Evolutionary conservation across 352 stramenopile species (phyloP).

Genomic region (Pythium brassicae): DNA sequence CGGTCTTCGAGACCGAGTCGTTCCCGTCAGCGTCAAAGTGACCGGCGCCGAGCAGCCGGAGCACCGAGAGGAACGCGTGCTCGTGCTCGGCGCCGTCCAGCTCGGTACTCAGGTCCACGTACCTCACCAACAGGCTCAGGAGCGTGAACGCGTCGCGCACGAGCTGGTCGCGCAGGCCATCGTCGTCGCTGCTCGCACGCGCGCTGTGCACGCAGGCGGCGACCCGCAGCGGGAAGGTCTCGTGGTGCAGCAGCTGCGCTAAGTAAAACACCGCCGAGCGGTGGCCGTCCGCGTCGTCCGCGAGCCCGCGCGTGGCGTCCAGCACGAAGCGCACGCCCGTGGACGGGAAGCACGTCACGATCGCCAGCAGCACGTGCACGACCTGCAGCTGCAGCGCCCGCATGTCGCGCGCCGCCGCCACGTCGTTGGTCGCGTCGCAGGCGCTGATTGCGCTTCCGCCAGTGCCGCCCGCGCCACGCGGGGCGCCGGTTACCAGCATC

Average conservation of each 20-base stretch:
- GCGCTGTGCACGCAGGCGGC: constrained; percentile 14
- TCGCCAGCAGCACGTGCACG: constrained; percentile 50
- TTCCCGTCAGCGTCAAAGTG: constrained; percentile 27
- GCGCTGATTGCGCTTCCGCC: too few species aligned
- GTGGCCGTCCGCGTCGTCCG: constrained; percentile 42
- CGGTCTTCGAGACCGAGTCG: constrained; percentile 47
- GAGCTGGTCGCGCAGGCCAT: constrained; percentile 11
- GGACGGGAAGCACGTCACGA: constrained; percentile 51
- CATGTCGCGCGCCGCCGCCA: constrained; percentile 10
- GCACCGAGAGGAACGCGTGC: constrained; percentile 51
- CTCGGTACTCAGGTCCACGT: constrained; percentile 59
- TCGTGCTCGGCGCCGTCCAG: constrained; percentile 46
- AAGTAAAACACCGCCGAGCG: constrained; percentile 64
- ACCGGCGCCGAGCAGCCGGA: constrained; percentile 38
- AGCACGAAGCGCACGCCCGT: constrained; percentile 65
- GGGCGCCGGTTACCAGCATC: constrained; percentile 30
- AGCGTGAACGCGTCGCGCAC: constrained; percentile 58
- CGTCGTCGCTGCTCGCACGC: constrained; percentile 21
- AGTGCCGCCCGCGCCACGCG: neutral
- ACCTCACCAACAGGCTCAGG: constrained; percentile 50
- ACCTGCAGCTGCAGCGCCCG: constrained; percentile 49
- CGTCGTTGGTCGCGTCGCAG: neutral
- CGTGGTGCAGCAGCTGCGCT: constrained; percentile 46
- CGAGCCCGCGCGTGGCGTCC: constrained; percentile 52
- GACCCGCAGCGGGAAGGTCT: constrained; percentile 38